Evolutionary conservation across 2,329 filamentous ascomycete genomes (phyloP).

Genomic region (Fusarium humuli): DNA sequence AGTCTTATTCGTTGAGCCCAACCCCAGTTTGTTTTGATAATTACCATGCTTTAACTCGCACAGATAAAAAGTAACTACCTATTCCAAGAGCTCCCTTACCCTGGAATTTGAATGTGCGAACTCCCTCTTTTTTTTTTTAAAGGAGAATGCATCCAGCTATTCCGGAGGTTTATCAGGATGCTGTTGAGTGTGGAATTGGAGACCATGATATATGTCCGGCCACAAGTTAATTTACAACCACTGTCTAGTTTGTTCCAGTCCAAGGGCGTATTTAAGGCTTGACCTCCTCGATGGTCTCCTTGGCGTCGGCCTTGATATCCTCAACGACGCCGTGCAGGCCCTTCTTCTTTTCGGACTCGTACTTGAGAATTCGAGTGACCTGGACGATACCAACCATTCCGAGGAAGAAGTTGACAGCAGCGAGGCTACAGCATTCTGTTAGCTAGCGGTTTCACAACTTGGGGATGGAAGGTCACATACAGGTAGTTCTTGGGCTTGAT

Average conservation of each 20-base stretch:
- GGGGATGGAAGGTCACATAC: constrained; percentile 60
- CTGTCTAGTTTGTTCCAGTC: neutral
- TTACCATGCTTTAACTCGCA: constrained; percentile 13
- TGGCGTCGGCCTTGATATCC: constrained; percentile 57
- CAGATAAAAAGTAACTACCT: constrained; percentile 10
- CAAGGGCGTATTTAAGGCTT: constrained; percentile 36
- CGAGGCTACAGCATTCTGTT: constrained; percentile 68
- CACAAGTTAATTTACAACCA: neutral
- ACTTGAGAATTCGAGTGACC: constrained; percentile 78
- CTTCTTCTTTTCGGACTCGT: constrained; percentile 71
- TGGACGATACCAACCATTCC: constrained; percentile 88
- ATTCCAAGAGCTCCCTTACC: constrained; percentile 11
- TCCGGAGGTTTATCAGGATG: neutral
- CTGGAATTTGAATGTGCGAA: constrained; percentile 6
- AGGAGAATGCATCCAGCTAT: constrained; percentile 3
- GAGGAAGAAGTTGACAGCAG: constrained; percentile 98
- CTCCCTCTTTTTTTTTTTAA: constrained; percentile 5
- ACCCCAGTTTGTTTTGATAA: constrained; percentile 1
- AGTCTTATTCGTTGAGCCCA: constrained; percentile 25
- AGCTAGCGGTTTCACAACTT: neutral
- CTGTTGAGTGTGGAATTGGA: neutral
- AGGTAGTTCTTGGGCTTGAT: constrained; percentile 95
- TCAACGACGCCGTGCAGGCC: constrained; percentile 50
- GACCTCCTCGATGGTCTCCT: constrained; percentile 47
- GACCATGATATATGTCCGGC: constrained; percentile 18